Base-by-base conservation (phyloP, 176 grass and related monocot genomes). In the Ananas comosus region DNA sequence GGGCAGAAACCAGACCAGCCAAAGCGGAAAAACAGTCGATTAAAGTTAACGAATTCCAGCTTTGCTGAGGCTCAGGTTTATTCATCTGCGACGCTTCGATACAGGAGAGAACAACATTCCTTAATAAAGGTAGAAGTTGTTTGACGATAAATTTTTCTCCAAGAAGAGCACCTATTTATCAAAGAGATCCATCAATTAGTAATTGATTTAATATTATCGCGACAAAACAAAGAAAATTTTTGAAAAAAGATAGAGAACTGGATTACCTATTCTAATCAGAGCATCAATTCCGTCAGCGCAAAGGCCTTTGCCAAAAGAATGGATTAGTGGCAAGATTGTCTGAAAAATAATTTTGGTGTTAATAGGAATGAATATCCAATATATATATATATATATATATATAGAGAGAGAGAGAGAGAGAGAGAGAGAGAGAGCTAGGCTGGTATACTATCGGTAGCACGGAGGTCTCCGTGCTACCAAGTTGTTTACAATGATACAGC, bases 241-340 rank as follows among this genome's bases (percentile, higher is more conserved):
- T 51, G 67, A 48, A 50, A 66, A 58, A 51, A 16, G 22, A 18
- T 48, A 71, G n/a, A 50, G 10, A 74, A 58, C 50, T 73, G 42
- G 63, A 72, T 67, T 96, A 96, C 93, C 93, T 71, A 96, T 96
- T 83, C 93, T 88, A 79, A 96, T 83, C 79, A 96, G 72, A 53
- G 93, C 84, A 72, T 89, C 83, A 22, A 85, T 96, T 74, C 93
- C 93, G 79, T 96, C 93, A 56, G 79, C 74, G 74, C 66, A 92
- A 64, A 96, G 80, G 63, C 88, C 93, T 85, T 96, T 96, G 68
- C 93, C 93, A 10, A 96, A 96, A 72, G 67, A 89, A 65, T 92
- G 79, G 77, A 96, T 69, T 80, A 96, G 65, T 33, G 88, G 88
- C 72, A 96, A 76, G 85, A 96, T 27, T 57, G 88, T 92, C 88